Percentiles rank a stretch among this genome's conserved stretches.
Conservation (phyloP, 768 basidiomycete genomes). For the Hemileccinum impolitum region DNA sequence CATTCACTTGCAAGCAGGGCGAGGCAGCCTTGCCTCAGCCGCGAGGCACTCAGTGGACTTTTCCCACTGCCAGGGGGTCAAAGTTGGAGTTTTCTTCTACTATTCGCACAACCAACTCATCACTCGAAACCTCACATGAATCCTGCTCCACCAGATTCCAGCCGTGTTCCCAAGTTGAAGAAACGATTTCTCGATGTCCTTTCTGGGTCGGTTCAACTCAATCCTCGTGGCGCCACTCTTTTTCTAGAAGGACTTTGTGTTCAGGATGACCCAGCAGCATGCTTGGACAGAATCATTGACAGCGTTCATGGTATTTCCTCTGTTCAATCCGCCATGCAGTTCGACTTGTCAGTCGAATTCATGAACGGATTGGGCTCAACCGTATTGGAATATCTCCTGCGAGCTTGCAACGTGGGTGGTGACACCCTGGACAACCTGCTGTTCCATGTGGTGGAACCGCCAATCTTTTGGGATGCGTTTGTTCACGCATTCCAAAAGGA, state of each 20-base stretch:
- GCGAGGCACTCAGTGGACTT: no score
- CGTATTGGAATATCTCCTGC: slow-evolving; percentile 39
- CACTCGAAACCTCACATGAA: slow-evolving; percentile 3
- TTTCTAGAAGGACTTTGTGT: slow-evolving; percentile 48
- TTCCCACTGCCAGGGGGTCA: no score
- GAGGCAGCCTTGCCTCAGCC: no score
- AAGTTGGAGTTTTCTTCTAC: no score
- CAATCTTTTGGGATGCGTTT: slow-evolving; percentile 46
- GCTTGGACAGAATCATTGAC: slow-evolving; percentile 36
- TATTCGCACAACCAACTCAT: neutral
- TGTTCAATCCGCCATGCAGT: slow-evolving; percentile 40
- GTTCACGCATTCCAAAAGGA: slow-evolving; percentile 30
- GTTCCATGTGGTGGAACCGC: slow-evolving; percentile 43
- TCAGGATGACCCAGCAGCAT: slow-evolving; percentile 37
- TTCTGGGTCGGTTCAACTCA: slow-evolving; percentile 26
- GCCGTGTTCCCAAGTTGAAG: slow-evolving; percentile 21
- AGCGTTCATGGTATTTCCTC: slow-evolving; percentile 37
- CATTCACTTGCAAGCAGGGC: no score
- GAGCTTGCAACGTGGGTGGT: slow-evolving; percentile 41
- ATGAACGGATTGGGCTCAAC: slow-evolving; percentile 40
- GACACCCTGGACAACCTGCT: slow-evolving; percentile 39
- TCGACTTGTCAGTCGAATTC: slow-evolving; percentile 35
- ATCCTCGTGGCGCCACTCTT: slow-evolving; percentile 17
- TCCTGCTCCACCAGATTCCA: neutral
- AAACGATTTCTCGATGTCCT: slow-evolving; percentile 35